Evolutionary conservation across 805 yeast species (phyloP).

Genomic region (Phaffomyces antillensis): DNA sequence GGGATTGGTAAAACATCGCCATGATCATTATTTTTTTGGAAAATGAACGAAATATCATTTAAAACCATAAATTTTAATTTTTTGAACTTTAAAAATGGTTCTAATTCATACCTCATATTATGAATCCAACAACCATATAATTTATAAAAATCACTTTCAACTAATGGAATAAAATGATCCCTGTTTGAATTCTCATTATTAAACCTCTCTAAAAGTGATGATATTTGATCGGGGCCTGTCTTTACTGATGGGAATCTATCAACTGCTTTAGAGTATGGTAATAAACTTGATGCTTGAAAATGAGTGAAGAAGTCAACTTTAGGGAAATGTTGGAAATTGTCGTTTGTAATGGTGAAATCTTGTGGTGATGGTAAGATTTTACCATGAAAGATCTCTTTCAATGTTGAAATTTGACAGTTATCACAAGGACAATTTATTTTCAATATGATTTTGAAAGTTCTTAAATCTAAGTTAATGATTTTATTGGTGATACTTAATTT

Average conservation of each 20-base stretch:
- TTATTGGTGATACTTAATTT: conserved; percentile 21
- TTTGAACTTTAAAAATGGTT: conserved; percentile 30
- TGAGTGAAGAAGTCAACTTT: conserved; percentile 31
- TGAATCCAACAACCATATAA: conserved; percentile 33
- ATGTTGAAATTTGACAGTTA: conserved; percentile 17
- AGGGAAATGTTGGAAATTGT: conserved; percentile 23
- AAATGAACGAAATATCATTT: conserved; percentile 32
- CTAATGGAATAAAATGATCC: conserved; percentile 22
- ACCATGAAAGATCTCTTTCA: conserved; percentile 26
- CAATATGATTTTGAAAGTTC: conserved; percentile 10
- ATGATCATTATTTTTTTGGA: conserved; percentile 13
- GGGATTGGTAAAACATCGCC: conserved; percentile 27
- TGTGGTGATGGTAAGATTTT: conserved; percentile 27
- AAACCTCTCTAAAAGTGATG: conserved; percentile 23
- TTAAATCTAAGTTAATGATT: conserved; percentile 15
- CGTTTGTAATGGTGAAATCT: conserved; percentile 22
- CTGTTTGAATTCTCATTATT: conserved; percentile 16
- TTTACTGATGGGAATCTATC: conserved; percentile 36
- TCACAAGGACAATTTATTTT: conserved; percentile 16
- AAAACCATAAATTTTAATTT: conserved; percentile 30
- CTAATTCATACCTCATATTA: conserved; percentile 28
- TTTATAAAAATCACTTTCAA: conserved; percentile 25
- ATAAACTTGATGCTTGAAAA: conserved; percentile 27
- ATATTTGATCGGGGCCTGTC: conserved; percentile 33
- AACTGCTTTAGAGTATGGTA: conserved; percentile 38